These are phyloP conservation scores for Trichoderma erinaceum DNA, from an alignment of 495 filamentous ascomycete genomes.

Conservation along the genomic window DNA sequence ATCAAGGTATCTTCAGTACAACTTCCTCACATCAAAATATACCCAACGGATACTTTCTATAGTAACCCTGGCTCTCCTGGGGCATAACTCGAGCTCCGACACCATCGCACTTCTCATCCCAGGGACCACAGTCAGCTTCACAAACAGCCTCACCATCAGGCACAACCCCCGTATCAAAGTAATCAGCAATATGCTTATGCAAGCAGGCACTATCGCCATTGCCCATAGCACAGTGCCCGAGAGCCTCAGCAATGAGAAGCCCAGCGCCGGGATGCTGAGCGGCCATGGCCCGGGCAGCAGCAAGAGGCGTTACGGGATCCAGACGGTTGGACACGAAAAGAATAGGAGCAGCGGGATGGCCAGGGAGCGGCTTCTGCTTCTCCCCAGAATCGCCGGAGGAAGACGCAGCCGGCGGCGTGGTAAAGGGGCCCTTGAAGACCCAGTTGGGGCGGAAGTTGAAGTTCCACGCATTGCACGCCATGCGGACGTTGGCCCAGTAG, in stretches of 20 bases:
- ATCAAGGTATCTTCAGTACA: background rate
- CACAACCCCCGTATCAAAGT: background rate
- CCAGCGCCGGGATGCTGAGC: slow-evolving; percentile 21
- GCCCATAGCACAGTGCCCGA: slow-evolving; percentile 25
- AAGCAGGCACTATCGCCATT: slow-evolving; percentile 23
- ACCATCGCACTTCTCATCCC: background rate
- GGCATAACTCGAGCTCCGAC: background rate
- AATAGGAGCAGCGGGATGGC: slow-evolving; percentile 25
- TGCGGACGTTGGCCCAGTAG: slow-evolving; percentile 46
- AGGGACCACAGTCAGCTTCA: background rate
- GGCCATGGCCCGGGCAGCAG: slow-evolving; percentile 26
- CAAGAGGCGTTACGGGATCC: slow-evolving; percentile 31
- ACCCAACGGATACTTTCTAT: background rate
- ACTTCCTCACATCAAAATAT: background rate
- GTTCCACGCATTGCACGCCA: slow-evolving; percentile 49
- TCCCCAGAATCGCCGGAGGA: too few species aligned
- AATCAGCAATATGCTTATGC: slow-evolving; percentile 6
- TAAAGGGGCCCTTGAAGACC: slow-evolving; percentile 27
- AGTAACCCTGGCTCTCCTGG: background rate
- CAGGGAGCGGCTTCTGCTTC: background rate
- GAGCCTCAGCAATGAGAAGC: slow-evolving; percentile 25
- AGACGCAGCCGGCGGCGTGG: slow-evolving; percentile 18
- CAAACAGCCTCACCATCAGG: background rate
- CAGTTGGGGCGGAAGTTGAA: slow-evolving; percentile 22
- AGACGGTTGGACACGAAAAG: slow-evolving; percentile 26